Evolutionary conservation across 2,329 filamentous ascomycete species (phyloP), one percentile per base, ranked within the genome.

Genomic region (Epichloe coenophiala): DNA sequence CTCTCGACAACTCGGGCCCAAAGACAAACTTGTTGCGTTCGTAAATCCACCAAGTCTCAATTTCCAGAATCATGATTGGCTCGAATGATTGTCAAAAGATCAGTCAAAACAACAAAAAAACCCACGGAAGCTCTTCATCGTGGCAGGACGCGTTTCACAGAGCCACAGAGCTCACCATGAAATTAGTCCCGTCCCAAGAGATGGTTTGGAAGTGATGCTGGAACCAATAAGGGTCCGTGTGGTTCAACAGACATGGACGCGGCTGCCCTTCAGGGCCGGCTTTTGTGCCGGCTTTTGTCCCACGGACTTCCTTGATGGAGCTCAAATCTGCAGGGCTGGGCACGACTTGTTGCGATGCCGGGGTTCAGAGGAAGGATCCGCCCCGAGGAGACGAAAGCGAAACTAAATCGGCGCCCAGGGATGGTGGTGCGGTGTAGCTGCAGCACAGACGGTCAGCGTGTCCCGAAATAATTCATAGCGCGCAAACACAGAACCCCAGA

Each of bases 61-160:
- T 44, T 27, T 7, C 21, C 6, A 38, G 5, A 44, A 3, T 17
- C n/a, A 6, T 21, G 47, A 48, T 43, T 48, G 47, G 47, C 31
- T 40, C 3, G n/a, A 23, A 19, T 6, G 13, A 33, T 37, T 27
- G 9, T n/a, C 48, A n/a, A 45, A 39, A 50, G 13, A 45, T 50
- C 48, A 33, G 48, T 50, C 36, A 31, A 45, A 50, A 45, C 42
- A 40, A 13, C 13, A 12, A 15, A 8, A 1, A n/a, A 13, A n/a
- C 19, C 23, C 12, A 5, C 31, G 35, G 39, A 23, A 12, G 23
- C 12, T 27, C 11, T 35, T 23, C 23, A 47, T 40, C 48, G 48
- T 46, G 36, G 46, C 43, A 23, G 27, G 23, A 35, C 41, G 35
- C 48, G 48, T 50, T 46, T 46, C 48, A 50, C 6, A 23, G 48